Evolutionary conservation across 352 stramenopile genomes (phyloP), one percentile per base, ranked within the genome.

Genomic region (Phytophthora aleatoria): DNA sequence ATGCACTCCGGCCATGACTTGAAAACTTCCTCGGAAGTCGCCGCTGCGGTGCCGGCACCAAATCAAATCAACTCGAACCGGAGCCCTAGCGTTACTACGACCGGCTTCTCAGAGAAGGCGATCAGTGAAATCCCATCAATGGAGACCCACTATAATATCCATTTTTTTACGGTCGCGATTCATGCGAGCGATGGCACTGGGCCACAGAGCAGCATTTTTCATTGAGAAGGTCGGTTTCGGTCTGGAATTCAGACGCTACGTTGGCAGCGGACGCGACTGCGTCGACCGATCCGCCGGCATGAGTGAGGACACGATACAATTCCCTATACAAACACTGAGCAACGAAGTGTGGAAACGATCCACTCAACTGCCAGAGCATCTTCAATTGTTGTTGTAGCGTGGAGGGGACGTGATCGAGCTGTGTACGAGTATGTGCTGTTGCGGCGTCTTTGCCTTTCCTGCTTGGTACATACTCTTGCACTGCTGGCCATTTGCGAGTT

Each of bases 271-370:
- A 9, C 30, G 41, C 39, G 50, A 42, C 41, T 36, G 8, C 31
- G 31, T 36, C 31, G 33, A 20, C 20, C 20, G 20, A 35, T 59
- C 57, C 27, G 47, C 28, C 24, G 3, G 20, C 26, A 13, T 0
- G 20, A 20, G 20, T 20, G 20, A 20, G 20, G 20, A 20, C 20
- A 20, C 20, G 51, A 49, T 57, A 63, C 61, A 48, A 47, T 52
- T 2, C 10, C 20, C 35, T 26, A 62, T 31, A 54, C 55, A 58
- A 64, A 64, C 33, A 50, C 61, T 58, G 61, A 69, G 64, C 51
- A 27, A 27, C 31, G 53, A 58, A 59, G 47, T 36, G 31, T 36
- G 31, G 31, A 36, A 36, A 36, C 31, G 6, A 64, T 52, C 57
- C 47, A 38, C 48, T 51, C 57, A 64, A 58, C 38, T 64, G 57